A percentile compares a stretch with the other conserved stretches of the same genome.
phyloP scores from a whole-genome alignment of 768 basidiomycete genomes.

The Phanerodontia chrysosporium region DNA sequence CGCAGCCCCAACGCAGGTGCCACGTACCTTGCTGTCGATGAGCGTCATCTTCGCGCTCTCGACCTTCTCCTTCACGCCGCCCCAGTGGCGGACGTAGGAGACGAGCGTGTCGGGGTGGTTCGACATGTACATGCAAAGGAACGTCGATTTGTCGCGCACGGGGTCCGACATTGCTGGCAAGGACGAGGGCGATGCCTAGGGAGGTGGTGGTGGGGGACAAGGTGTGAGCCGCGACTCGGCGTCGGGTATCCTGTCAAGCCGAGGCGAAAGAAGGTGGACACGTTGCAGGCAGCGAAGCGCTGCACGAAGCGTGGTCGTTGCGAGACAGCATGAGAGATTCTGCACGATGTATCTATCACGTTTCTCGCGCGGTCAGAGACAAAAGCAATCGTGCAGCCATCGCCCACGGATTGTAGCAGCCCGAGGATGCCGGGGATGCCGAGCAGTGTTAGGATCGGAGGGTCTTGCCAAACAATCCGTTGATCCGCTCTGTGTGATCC shows the following conservation, averaged over 20 bases:
- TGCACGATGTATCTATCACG: no score
- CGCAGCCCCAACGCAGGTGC: background rate
- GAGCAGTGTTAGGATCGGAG: constrained; percentile 7
- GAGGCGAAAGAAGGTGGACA: background rate
- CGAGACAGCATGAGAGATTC: no score
- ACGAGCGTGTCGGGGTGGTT: constrained; percentile 81
- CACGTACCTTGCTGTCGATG: constrained; percentile 60
- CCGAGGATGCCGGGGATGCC: background rate
- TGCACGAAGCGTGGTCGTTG: background rate
- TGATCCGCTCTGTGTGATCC: constrained; percentile 4
- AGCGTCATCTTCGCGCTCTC: constrained; percentile 64
- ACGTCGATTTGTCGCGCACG: constrained; percentile 70
- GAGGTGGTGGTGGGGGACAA: background rate
- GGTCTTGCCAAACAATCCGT: constrained; percentile 1
- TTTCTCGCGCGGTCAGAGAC: no score
- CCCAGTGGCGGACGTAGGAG: constrained; percentile 76
- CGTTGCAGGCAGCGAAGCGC: background rate
- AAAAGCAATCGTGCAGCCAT: background rate
- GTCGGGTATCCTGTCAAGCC: background rate
- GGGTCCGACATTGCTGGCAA: constrained; percentile 55
- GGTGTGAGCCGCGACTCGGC: background rate
- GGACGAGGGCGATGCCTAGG: no score
- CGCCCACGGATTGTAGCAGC: background rate
- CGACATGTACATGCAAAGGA: constrained; percentile 83
- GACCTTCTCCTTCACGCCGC: constrained; percentile 53